Evolutionary conservation across 1,139 yeast genomes (phyloP).

Genomic region (Pichia sp.): DNA sequence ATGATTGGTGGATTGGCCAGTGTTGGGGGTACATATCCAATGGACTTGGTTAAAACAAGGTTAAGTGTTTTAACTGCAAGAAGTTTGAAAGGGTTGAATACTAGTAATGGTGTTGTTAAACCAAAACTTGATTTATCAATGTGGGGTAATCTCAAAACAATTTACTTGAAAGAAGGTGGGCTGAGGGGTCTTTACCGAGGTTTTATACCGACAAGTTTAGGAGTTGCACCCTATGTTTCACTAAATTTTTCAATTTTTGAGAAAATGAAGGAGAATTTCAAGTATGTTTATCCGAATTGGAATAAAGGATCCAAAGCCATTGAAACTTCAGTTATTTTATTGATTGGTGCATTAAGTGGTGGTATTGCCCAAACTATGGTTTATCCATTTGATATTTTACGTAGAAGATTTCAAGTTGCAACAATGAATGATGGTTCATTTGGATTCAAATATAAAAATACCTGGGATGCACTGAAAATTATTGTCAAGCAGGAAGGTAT

Average conservation of each 20-base stretch:
- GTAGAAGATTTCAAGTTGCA: slow-evolving; percentile 88
- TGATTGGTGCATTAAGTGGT: slow-evolving; percentile 83
- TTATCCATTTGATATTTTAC: slow-evolving; percentile 82
- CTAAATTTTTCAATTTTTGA: slow-evolving; percentile 89
- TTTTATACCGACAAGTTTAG: slow-evolving; percentile 77
- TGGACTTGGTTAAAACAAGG: slow-evolving; percentile 86
- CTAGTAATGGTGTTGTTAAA: slow-evolving; percentile 31
- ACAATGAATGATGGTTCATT: slow-evolving; percentile 69
- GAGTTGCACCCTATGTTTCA: slow-evolving; percentile 96
- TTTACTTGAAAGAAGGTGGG: slow-evolving; percentile 78
- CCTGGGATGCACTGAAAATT: slow-evolving; percentile 60
- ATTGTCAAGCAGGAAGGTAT: slow-evolving; percentile 71
- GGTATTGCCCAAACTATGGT: slow-evolving; percentile 78
- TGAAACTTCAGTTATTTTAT: slow-evolving; percentile 36
- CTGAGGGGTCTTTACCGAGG: slow-evolving; percentile 74
- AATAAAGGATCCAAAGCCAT: background rate
- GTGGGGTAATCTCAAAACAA: slow-evolving; percentile 46
- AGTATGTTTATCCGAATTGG: slow-evolving; percentile 23
- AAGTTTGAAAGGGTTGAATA: slow-evolving; percentile 42
- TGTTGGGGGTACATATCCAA: slow-evolving; percentile 81
- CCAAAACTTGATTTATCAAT: slow-evolving; percentile 49
- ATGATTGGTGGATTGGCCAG: slow-evolving; percentile 76
- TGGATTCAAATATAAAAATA: slow-evolving; percentile 75
- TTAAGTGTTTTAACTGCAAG: slow-evolving; percentile 80
- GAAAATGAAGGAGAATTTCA: slow-evolving; percentile 50